phyloP scores from a whole-genome alignment of 2,329 filamentous ascomycete genomes.

The Aspergillus candidus region DNA sequence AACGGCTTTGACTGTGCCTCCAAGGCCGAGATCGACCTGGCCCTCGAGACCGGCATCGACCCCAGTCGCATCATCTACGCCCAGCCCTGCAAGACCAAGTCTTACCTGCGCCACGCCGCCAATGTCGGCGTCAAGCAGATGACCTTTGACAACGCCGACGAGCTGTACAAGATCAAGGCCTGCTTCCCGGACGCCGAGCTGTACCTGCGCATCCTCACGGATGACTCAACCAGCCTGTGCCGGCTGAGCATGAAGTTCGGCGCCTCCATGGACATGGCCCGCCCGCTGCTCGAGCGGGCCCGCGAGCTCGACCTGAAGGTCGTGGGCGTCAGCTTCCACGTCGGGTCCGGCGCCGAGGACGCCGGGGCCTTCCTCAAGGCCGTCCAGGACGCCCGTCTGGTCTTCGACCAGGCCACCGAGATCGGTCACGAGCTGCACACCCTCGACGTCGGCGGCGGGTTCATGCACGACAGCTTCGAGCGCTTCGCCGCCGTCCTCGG shows the following conservation, averaged over 20 bases:
- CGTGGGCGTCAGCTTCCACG: slow-evolving; percentile 94
- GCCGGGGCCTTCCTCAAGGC: slow-evolving; percentile 87
- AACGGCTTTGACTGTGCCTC: slow-evolving; percentile 98
- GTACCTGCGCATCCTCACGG: slow-evolving; percentile 88
- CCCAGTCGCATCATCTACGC: slow-evolving; percentile 95
- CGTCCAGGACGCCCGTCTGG: slow-evolving; percentile 76
- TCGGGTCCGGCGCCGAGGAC: slow-evolving; percentile 92
- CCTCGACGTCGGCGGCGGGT: slow-evolving; percentile 90
- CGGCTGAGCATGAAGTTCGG: slow-evolving; percentile 97
- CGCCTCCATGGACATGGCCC: slow-evolving; percentile 75
- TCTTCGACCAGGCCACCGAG: slow-evolving; percentile 77
- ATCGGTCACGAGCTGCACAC: slow-evolving; percentile 78
- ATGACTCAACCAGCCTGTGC: slow-evolving; percentile 91
- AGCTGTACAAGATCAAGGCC: slow-evolving; percentile 95
- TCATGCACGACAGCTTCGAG: slow-evolving; percentile 86
- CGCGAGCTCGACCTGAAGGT: slow-evolving; percentile 80
- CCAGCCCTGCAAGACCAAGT: slow-evolving; percentile 99
- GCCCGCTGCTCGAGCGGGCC: slow-evolving; percentile 70
- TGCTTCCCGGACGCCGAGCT: slow-evolving; percentile 85
- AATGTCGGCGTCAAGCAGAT: slow-evolving; percentile 86
- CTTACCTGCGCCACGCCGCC: slow-evolving; percentile 86
- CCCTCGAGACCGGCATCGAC: slow-evolving; percentile 74
- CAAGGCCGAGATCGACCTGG: slow-evolving; percentile 92
- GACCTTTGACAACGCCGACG: slow-evolving; percentile 98
- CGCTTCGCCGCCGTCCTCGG: slow-evolving; percentile 77